Percentiles rank a stretch among this genome's conserved stretches.
phyloP scores from a whole-genome alignment of 306 rosid genomes.

The Dalbergia oliveri region DNA sequence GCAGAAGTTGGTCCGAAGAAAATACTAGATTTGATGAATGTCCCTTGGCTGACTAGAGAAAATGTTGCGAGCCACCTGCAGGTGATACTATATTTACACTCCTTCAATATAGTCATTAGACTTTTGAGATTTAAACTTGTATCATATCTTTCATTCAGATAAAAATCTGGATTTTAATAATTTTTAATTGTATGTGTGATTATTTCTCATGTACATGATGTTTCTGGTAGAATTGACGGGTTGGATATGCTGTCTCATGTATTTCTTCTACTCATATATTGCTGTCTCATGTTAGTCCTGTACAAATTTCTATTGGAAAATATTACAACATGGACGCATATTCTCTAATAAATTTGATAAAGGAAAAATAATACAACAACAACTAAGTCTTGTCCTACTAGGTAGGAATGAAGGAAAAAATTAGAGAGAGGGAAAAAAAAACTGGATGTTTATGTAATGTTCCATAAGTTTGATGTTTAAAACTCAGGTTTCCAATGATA shows the following conservation, averaged over 20 bases:
- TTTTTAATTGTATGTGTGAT: constrained; percentile 30
- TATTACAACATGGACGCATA: constrained; percentile 3
- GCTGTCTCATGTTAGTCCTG: constrained; percentile 12
- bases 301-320: background rate
- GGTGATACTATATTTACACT: constrained; percentile 50
- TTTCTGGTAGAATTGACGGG: background rate
- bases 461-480: constrained; percentile 36
- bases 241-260: background rate
- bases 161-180: constrained; percentile 25
- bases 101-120: constrained; percentile 9
- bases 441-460: background rate
- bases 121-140: constrained; percentile 32
- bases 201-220: constrained; percentile 2
- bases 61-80: constrained; percentile 99
- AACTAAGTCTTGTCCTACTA: no score
- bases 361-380: background rate
- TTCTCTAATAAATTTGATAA: background rate
- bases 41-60: constrained; percentile 91
- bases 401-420: no score
- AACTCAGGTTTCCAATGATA: constrained; percentile 42
- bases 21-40: constrained; percentile 95
- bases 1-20: constrained; percentile 99
- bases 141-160: constrained; percentile 31
- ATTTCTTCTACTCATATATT: no score
- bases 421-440: background rate